Percentiles rank a stretch among this genome's conserved stretches.
Evolutionary conservation across 2,329 filamentous ascomycete genomes (phyloP).

Genomic region (Fusarium paranaense): DNA sequence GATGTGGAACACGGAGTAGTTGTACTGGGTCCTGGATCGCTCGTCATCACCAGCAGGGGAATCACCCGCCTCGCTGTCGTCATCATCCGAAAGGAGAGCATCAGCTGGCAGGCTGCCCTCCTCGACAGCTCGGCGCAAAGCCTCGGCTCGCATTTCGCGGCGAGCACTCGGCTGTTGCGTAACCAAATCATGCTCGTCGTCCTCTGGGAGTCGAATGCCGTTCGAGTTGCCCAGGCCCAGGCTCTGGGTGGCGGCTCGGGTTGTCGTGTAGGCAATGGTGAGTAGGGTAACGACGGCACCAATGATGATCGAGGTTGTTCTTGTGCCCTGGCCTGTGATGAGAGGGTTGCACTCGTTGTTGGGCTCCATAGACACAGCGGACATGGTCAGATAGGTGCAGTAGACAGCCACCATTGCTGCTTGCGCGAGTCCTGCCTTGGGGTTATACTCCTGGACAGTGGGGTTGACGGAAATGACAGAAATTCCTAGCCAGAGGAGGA

Average conservation of each 20-base stretch:
- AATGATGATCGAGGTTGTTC: constrained; percentile 90
- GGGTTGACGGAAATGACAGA: constrained; percentile 91
- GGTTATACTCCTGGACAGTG: constrained; percentile 88
- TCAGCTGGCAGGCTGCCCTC: constrained; percentile 92
- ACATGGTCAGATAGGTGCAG: constrained; percentile 99
- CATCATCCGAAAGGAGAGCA: constrained; percentile 81
- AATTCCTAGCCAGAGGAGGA: constrained; percentile 83
- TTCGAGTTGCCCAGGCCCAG: constrained; percentile 71
- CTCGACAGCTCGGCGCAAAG: constrained; percentile 90
- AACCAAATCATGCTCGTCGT: constrained; percentile 89
- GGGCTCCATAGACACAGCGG: constrained; percentile 97
- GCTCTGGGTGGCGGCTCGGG: constrained; percentile 91
- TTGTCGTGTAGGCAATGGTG: constrained; percentile 97
- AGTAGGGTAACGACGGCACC: constrained; percentile 97
- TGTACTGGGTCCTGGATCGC: constrained; percentile 90
- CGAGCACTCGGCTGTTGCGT: constrained; percentile 84
- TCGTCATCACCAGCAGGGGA: constrained; percentile 85
- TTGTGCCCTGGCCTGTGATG: constrained; percentile 84
- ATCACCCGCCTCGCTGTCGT: constrained; percentile 72
- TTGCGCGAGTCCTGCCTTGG: constrained; percentile 94
- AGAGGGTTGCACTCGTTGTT: constrained; percentile 96
- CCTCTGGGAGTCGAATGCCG: constrained; percentile 70
- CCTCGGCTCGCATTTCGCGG: constrained; percentile 92
- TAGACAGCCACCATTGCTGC: constrained; percentile 97
- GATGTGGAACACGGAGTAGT: constrained; percentile 94